Evolutionary conservation across 1,284 basidiomycete species (phyloP).

Genomic region (Vanrija sp.): DNA sequence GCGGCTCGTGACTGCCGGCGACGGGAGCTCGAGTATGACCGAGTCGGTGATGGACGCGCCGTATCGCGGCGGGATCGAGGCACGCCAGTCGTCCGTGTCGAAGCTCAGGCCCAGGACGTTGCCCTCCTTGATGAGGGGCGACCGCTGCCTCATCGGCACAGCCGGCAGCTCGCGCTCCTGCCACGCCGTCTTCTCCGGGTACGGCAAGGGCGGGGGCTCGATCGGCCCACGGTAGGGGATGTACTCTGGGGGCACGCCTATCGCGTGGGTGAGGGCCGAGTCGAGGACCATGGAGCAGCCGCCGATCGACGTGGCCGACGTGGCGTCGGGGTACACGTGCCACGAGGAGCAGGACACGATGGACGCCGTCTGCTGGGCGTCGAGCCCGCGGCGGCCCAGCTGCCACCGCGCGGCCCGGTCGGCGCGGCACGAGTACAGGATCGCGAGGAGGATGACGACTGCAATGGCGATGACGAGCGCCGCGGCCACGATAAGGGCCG

Average conservation of each 20-base stretch:
- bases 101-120: too few relatives aligned
- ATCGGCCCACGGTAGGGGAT: constrained; percentile 37
- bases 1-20: too few relatives aligned
- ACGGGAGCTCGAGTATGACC: too few relatives aligned
- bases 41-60: too few relatives aligned
- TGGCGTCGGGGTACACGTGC: neutral
- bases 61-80: too few relatives aligned
- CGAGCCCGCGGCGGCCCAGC: too few relatives aligned
- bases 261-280: constrained; percentile 9
- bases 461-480: too few relatives aligned
- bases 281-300: neutral
- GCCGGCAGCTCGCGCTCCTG: neutral
- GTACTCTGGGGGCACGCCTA: constrained; percentile 29
- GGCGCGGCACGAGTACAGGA: constrained; percentile 16
- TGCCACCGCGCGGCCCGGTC: neutral
- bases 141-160: neutral
- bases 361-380: neutral
- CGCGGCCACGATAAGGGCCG: too few relatives aligned
- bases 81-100: too few relatives aligned
- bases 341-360: neutral
- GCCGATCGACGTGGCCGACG: constrained; percentile 7
- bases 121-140: too few relatives aligned
- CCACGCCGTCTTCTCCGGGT: neutral
- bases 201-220: constrained; percentile 11
- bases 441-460: constrained; percentile 7